Percentiles rank a stretch among this genome's conserved stretches.
Evolutionary conservation across 257 asterid genomes (phyloP).

Genomic region (Mitragyna speciosa): DNA sequence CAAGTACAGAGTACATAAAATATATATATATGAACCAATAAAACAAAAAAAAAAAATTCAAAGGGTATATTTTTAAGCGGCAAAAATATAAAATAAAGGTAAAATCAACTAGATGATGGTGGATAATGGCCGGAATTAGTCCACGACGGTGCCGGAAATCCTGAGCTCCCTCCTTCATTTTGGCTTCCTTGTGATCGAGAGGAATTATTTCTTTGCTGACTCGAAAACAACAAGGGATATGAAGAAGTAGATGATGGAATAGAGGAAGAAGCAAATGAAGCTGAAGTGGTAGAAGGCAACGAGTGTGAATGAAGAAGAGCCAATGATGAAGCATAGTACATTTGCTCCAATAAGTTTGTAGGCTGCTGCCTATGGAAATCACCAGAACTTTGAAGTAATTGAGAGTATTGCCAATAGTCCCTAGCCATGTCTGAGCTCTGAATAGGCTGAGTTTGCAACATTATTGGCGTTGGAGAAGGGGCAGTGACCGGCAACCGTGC

Average conservation of each 20-base stretch:
- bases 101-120: conserved; percentile 53
- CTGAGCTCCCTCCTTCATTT: conserved; percentile 32
- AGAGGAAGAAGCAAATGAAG: conserved; percentile 20
- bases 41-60: conserved; percentile 3
- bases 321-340: conserved; percentile 50
- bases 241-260: conserved; percentile 29
- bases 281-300: conserved; percentile 25
- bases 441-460: conserved; percentile 26
- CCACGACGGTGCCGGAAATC: conserved; percentile 50
- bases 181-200: conserved; percentile 42
- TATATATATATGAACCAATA: not conserved
- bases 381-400: conserved; percentile 48
- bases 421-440: conserved; percentile 32
- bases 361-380: conserved; percentile 42
- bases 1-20: conserved; percentile 20
- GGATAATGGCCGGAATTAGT: conserved; percentile 54
- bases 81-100: not conserved
- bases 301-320: conserved; percentile 48
- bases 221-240: conserved; percentile 48
- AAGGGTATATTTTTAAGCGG: not conserved
- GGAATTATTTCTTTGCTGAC: conserved; percentile 47
- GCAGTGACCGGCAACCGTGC: conserved; percentile 6
- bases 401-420: conserved; percentile 72
- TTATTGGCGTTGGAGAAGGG: conserved; percentile 20
- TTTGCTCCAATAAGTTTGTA: conserved; percentile 40